A percentile compares a stretch with the other conserved stretches of the same genome.
These are phyloP conservation scores for Exobasidium cylindrosporum DNA, from an alignment of 1,284 basidiomycete genomes.

Conservation along the genomic window DNA sequence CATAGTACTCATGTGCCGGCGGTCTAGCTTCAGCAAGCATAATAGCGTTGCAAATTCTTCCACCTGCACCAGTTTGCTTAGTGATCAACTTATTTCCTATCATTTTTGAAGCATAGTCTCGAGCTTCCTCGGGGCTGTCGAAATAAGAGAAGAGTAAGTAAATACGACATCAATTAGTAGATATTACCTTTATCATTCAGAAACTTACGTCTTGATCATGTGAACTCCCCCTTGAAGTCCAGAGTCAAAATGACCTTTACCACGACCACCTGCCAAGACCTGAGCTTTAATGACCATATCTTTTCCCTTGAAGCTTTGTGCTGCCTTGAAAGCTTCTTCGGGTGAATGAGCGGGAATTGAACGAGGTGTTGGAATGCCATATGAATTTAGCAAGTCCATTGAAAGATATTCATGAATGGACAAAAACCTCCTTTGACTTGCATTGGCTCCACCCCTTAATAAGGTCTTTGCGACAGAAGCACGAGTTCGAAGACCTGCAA, in stretches of 20 bases:
- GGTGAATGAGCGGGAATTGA: conserved; percentile 81
- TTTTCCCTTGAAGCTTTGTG: conserved; percentile 72
- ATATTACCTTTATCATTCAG: too few relatives aligned
- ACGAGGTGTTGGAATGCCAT: conserved; percentile 93
- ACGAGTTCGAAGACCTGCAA: conserved; percentile 43
- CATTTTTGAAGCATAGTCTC: conserved; percentile 86
- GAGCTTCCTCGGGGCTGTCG: conserved; percentile 80
- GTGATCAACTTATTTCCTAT: conserved; percentile 94
- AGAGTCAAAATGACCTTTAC: conserved; percentile 95
- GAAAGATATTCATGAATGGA: conserved; percentile 99
- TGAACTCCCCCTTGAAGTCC: conserved; percentile 98
- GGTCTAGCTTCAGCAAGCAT: conserved; percentile 96
- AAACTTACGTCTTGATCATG: conserved; percentile 78
- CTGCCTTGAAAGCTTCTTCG: conserved; percentile 84
- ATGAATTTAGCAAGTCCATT: conserved; percentile 93
- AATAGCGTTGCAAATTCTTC: conserved; percentile 92
- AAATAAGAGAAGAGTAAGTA: not conserved
- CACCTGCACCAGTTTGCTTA: conserved; percentile 92
- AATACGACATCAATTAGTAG: not conserved
- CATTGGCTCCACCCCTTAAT: conserved; percentile 28
- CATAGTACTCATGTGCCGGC: conserved; percentile 96
- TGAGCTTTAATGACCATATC: conserved; percentile 80
- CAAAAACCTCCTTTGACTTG: conserved; percentile 77
- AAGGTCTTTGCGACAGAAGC: conserved; percentile 36
- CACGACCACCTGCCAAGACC: conserved; percentile 95